These are phyloP conservation scores for Arthrinium puccinioides DNA, from an alignment of 2,329 filamentous ascomycete species.

Conservation along the genomic window DNA sequence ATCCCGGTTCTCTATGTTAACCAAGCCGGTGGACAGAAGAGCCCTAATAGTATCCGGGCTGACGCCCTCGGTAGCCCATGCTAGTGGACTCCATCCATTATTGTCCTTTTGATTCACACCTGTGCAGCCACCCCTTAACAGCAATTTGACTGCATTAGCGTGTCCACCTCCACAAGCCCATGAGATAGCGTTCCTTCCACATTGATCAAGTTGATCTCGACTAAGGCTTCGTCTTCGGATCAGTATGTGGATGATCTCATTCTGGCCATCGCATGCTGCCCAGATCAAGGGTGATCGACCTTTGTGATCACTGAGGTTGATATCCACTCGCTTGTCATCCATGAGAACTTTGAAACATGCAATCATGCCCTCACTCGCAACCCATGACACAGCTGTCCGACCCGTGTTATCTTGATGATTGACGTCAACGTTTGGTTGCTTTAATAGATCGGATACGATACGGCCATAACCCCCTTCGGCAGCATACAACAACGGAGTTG, in stretches of 20 bases:
- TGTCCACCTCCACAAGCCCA: slow-evolving; percentile 1
- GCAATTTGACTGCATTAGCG: background rate
- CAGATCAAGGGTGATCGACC: background rate
- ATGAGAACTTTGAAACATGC: background rate
- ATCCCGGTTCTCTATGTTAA: background rate
- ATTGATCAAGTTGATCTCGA: background rate
- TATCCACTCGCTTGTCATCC: background rate
- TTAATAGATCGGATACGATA: background rate
- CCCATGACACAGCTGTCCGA: slow-evolving; percentile 4
- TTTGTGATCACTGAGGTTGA: background rate
- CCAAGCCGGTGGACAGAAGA: background rate
- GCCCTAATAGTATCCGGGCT: slow-evolving; percentile 1
- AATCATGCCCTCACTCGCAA: background rate
- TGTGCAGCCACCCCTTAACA: background rate
- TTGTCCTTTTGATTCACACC: background rate
- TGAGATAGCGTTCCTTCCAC: background rate
- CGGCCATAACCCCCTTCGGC: background rate
- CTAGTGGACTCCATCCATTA: slow-evolving; percentile 1
- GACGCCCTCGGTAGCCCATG: slow-evolving; percentile 1
- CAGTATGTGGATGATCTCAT: background rate
- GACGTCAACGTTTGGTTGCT: background rate
- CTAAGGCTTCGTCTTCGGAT: background rate
- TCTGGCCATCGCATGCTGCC: background rate
- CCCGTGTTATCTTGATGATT: slow-evolving; percentile 3
- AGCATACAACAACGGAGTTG: slow-evolving; percentile 2